Evolutionary conservation across 2,329 filamentous ascomycete genomes (phyloP).

Genomic region (Colletotrichum godetiae): DNA sequence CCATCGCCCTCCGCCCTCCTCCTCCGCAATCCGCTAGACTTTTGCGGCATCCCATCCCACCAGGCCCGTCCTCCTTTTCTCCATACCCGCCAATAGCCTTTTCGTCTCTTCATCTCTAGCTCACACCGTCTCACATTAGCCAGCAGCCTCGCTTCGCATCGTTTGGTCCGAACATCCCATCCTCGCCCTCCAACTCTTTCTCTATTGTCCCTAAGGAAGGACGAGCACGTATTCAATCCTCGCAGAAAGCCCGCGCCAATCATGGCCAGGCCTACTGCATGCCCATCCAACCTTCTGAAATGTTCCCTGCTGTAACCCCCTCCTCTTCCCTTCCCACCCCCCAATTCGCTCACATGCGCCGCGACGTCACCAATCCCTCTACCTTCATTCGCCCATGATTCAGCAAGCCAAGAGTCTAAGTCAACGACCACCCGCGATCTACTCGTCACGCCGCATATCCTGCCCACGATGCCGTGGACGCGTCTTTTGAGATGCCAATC

Average conservation of each 20-base stretch:
- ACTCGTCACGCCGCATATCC: constrained; percentile 28
- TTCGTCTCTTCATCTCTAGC: background rate
- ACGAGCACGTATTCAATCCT: constrained; percentile 4
- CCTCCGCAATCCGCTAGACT: constrained; percentile 12
- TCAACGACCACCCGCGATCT: constrained; percentile 31
- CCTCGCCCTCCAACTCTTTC: constrained; percentile 1
- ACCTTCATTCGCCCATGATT: constrained; percentile 20
- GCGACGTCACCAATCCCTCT: constrained; percentile 19
- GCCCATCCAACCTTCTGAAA: background rate
- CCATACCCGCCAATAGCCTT: background rate
- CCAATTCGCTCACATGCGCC: constrained; percentile 16
- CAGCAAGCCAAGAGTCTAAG: constrained; percentile 33
- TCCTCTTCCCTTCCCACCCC: background rate
- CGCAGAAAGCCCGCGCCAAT: background rate
- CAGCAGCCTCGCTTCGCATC: constrained; percentile 1
- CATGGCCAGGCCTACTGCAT: background rate
- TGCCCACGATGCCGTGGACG: background rate
- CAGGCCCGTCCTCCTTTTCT: constrained; percentile 3
- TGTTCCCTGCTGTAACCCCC: constrained; percentile 12
- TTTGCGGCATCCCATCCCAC: background rate
- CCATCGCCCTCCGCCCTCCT: constrained; percentile 3
- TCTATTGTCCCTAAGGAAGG: background rate
- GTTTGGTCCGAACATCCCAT: constrained; percentile 22
- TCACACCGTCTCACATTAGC: constrained; percentile 10
- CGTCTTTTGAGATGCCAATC: constrained; percentile 22